These are phyloP conservation scores for Leucocoprinus birnbaumii DNA, from an alignment of 768 basidiomycete species.

Conservation along the genomic window DNA sequence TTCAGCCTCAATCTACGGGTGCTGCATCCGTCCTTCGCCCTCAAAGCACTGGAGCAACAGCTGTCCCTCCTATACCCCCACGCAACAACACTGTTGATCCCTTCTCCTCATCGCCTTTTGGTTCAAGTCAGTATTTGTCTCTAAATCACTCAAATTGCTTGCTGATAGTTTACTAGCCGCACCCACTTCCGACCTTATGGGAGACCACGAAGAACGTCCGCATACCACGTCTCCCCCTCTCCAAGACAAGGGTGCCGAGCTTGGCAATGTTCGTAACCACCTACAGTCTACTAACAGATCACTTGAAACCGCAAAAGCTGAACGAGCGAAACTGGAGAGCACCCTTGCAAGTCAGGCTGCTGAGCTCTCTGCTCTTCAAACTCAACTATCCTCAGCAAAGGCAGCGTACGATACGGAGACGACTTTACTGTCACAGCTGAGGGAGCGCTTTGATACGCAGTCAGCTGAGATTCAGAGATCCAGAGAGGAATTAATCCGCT, in stretches of 20 bases:
- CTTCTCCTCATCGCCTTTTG: constrained; percentile 38
- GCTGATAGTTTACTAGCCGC: constrained; percentile 1
- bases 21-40: constrained; percentile 25
- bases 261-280: constrained; percentile 86
- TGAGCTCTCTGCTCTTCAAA: constrained; percentile 78
- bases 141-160: not conserved
- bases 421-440: constrained; percentile 60
- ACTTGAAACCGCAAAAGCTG: constrained; percentile 59
- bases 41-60: constrained; percentile 27
- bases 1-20: constrained; percentile 38
- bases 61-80: constrained; percentile 20
- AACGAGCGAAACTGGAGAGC: constrained; percentile 65
- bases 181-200: constrained; percentile 53
- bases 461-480: constrained; percentile 67
- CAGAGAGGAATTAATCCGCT: constrained; percentile 76
- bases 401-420: constrained; percentile 86
- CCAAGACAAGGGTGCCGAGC: constrained; percentile 78
- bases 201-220: constrained; percentile 64
- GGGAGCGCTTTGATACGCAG: constrained; percentile 68
- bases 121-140: constrained; percentile 23
- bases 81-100: constrained; percentile 39
- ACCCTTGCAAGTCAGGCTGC: constrained; percentile 64
- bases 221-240: constrained; percentile 45
- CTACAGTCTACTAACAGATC: constrained; percentile 76
- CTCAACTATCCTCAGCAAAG: constrained; percentile 79